Percentiles rank a stretch among this genome's conserved stretches.
Evolutionary conservation across 2,329 filamentous ascomycete species (phyloP).

Genomic region (Pestalotiopsis sp.): DNA sequence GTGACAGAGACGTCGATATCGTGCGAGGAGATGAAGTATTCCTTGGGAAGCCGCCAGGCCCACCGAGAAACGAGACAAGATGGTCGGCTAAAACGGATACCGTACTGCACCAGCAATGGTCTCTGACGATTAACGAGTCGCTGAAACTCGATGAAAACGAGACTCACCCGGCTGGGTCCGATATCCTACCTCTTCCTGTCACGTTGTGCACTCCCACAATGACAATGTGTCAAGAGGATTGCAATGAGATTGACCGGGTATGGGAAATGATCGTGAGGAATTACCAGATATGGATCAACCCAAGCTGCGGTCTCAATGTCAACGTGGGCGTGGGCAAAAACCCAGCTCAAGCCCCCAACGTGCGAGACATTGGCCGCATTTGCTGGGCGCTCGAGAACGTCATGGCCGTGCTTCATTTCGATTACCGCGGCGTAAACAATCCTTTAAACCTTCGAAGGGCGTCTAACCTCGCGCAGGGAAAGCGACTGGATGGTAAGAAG

Average conservation of each 20-base stretch:
- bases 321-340: neutral
- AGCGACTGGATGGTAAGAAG: too few species aligned
- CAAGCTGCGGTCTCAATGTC: neutral
- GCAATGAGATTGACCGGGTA: neutral
- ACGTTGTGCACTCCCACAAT: neutral
- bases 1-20: too few species aligned
- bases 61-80: neutral
- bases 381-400: neutral
- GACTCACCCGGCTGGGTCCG: neutral
- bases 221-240: neutral
- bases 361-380: neutral
- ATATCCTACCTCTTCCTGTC: neutral
- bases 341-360: neutral
- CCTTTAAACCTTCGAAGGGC: neutral
- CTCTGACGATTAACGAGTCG: neutral
- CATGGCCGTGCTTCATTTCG: neutral
- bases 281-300: neutral
- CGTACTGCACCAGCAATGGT: neutral
- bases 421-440: neutral
- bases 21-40: too few species aligned
- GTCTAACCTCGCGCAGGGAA: neutral
- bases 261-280: neutral
- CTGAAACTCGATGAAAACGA: neutral
- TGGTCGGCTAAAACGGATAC: neutral
- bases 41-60: too few species aligned